Conservation (phyloP, 2,329 filamentous ascomycete species). For the Hymenoscyphus salicellus region DNA sequence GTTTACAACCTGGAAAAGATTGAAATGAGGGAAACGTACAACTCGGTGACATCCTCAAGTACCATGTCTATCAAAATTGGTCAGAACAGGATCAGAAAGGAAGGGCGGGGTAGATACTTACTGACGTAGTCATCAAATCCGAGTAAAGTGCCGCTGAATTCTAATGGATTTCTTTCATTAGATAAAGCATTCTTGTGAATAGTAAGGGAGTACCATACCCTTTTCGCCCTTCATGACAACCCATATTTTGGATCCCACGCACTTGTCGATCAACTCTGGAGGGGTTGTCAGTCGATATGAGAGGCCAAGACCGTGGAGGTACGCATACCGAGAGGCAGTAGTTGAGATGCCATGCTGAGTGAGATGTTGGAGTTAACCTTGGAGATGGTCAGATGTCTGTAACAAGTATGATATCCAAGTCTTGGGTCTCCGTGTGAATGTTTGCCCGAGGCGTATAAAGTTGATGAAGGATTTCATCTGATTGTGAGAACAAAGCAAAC, state of each 20-base stretch:
- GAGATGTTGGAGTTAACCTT: not conserved
- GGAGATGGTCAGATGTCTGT: not conserved
- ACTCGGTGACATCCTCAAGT: conserved; percentile 93
- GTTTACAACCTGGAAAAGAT: not conserved
- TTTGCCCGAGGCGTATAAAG: no score
- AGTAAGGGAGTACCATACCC: conserved; percentile 53
- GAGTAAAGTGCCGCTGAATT: conserved; percentile 90
- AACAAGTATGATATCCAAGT: not conserved
- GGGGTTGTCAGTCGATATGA: conserved; percentile 22
- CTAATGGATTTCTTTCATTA: conserved; percentile 46
- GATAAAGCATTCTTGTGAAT: conserved; percentile 4
- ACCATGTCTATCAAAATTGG: conserved; percentile 76
- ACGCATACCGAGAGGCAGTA: conserved; percentile 33
- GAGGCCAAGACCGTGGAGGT: not conserved
- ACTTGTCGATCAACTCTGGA: conserved; percentile 96
- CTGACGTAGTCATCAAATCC: conserved; percentile 99
- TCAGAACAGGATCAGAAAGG: conserved; percentile 8
- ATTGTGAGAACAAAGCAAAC: not conserved
- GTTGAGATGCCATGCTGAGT: conserved; percentile 33
- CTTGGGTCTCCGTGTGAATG: no score
- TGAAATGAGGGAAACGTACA: conserved; percentile 54
- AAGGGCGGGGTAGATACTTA: conserved; percentile 53
- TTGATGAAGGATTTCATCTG: not conserved
- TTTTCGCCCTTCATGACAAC: conserved; percentile 99
- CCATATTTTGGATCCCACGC: conserved; percentile 96